Evolutionary conservation across 208 protist species (phyloP).

Genomic region (Trypanosomatidae sp.): DNA sequence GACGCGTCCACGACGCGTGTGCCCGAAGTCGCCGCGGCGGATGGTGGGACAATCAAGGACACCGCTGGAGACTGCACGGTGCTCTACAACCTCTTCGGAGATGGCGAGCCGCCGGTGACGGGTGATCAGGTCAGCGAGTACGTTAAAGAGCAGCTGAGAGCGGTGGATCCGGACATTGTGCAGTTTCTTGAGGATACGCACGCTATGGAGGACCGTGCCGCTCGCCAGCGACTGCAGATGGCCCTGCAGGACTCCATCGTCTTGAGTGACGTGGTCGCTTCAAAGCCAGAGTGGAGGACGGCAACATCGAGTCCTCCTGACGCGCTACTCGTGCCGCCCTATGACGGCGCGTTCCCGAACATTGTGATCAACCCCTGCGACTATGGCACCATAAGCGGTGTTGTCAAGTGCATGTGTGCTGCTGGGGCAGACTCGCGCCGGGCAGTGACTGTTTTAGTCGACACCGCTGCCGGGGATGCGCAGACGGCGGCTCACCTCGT

Average conservation of each 20-base stretch:
- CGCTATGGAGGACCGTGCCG: constrained; percentile 38
- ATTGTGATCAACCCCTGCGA: constrained; percentile 8
- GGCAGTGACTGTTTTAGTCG: constrained; percentile 4
- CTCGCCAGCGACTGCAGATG: constrained; percentile 51
- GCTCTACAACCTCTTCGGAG: constrained; percentile 64
- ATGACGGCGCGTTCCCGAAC: constrained; percentile 14
- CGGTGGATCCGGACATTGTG: constrained; percentile 33
- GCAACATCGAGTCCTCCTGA: neutral
- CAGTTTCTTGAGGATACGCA: constrained; percentile 77
- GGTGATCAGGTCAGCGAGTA: constrained; percentile 75
- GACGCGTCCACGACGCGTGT: neutral
- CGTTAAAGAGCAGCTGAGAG: constrained; percentile 59
- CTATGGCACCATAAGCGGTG: constrained; percentile 5
- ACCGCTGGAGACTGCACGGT: constrained; percentile 7
- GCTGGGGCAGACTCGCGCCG: neutral
- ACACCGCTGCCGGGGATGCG: constrained; percentile 9
- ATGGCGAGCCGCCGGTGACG: constrained; percentile 59
- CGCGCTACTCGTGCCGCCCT: too few relatives aligned
- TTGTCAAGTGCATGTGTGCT: constrained; percentile 2
- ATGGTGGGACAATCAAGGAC: neutral
- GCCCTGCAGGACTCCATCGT: constrained; percentile 23
- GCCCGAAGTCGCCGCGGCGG: neutral
- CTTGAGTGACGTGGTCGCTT: constrained; percentile 11
- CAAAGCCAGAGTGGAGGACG: neutral
- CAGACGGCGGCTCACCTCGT: constrained; percentile 15